Percentiles rank a stretch among this genome's conserved stretches.
Conservation (phyloP, 805 yeast species). For the Candida nanaspora region DNA sequence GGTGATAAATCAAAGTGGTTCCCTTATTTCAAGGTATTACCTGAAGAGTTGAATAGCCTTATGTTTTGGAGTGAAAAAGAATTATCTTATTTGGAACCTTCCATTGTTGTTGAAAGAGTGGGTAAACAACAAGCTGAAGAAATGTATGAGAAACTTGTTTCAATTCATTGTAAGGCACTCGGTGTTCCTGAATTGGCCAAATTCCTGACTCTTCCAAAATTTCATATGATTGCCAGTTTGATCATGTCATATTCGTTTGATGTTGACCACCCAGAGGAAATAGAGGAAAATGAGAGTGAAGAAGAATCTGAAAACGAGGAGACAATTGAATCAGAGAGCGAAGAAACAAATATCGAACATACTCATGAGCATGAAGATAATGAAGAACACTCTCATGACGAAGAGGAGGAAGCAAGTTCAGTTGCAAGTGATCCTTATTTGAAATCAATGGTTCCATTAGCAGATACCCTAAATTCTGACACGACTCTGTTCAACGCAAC, state of each 20-base stretch:
- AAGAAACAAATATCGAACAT: conserved; percentile 14
- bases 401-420: conserved; percentile 18
- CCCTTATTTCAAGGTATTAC: conserved; percentile 67
- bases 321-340: conserved; percentile 8
- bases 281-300: conserved; percentile 25
- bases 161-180: conserved; percentile 31
- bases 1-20: conserved; percentile 52
- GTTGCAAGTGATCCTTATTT: conserved; percentile 27
- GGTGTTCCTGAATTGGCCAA: conserved; percentile 26
- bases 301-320: conserved; percentile 16
- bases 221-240: conserved; percentile 66
- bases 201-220: conserved; percentile 44
- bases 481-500: conserved; percentile 71
- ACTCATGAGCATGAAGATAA: conserved; percentile 19
- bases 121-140: conserved; percentile 63
- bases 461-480: conserved; percentile 87
- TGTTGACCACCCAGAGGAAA: conserved; percentile 38
- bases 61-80: conserved; percentile 78
- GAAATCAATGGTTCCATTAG: conserved; percentile 89
- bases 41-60: conserved; percentile 54
- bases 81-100: conserved; percentile 51
- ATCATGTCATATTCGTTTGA: conserved; percentile 92
- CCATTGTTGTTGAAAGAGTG: conserved; percentile 59
- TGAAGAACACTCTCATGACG: conserved; percentile 13
- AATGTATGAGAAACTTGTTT: conserved; percentile 43